Base-by-base conservation (phyloP, 2,329 filamentous ascomycete species). In the Thielaviopsis punctulata region DNA sequence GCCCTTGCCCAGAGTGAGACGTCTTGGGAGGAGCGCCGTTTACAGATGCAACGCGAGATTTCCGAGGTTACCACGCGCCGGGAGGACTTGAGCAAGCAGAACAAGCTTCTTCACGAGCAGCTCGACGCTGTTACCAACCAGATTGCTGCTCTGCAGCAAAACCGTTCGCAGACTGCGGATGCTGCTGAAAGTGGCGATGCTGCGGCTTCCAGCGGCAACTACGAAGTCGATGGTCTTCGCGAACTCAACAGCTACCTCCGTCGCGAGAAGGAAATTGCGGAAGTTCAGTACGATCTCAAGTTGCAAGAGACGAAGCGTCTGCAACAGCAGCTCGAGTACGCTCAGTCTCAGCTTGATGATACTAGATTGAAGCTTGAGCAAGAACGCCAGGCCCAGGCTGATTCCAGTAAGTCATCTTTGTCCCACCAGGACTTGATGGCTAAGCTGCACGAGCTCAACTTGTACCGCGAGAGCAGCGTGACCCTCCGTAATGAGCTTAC, bases 251-350 rank as follows among this genome's bases (percentile, higher is more conserved):
- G 79, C 56, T 98, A 92, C 64, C 71, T 98, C 56, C 83, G 90
- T 45, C 84, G 87, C 43, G 93, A 98, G 68, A 98, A 96, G 71
- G 92, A 96, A 63, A 96, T 98, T 58, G 76, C 95, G 8, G 90
- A 98, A 60, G 86, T 95, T n/a, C 90, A 96, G 62, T 85, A 88
- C 60, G 89, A 95, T 59, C 73, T 96, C 45, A 89, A 90, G 60
- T 75, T 81, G 0, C 86, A 94, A 60, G 92, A 98, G 66, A 75
- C 80, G 51, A 94, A 93, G 66, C 80, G 92, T 51, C 68, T 95
- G 43, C 86, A 90, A 61, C 87, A 95, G 60, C 88, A 96, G 62
- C 75, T 95, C 22, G 84, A 94, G 49, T 89, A 95, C 62, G 75
- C 82, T 8, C 86, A 92, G 60, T 79, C 79, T 21, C 87, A 96